A percentile compares a stretch with the other conserved stretches of the same genome.
Evolutionary conservation across 352 stramenopile genomes (phyloP).

Genomic region (Phytophthora gonapodyides): DNA sequence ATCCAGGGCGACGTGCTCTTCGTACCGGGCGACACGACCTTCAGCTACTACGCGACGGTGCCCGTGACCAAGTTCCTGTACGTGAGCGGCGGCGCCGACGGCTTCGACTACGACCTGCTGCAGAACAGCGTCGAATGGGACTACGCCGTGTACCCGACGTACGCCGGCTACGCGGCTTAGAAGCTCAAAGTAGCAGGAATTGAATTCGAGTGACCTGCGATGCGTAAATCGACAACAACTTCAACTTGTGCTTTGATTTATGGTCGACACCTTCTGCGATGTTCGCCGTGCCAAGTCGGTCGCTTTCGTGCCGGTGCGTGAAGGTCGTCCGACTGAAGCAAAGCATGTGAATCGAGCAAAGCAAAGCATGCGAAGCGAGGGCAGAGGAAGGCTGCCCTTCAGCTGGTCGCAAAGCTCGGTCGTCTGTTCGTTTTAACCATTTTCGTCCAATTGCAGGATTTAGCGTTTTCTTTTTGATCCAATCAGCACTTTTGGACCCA

Average conservation of each 20-base stretch:
- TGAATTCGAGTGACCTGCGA: no score
- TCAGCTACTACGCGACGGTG: slow-evolving; percentile 55
- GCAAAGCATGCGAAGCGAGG: no score
- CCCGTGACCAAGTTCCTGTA: slow-evolving; percentile 65
- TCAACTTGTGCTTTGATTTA: no score
- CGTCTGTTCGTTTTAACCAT: slow-evolving; percentile 3
- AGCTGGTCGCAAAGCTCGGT: slow-evolving; percentile 8
- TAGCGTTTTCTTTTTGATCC: neutral
- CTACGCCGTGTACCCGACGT: slow-evolving; percentile 50
- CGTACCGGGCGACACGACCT: slow-evolving; percentile 45
- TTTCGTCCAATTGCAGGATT: slow-evolving; percentile 9
- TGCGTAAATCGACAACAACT: no score
- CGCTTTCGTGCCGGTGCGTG: no score
- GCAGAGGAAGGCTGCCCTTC: neutral
- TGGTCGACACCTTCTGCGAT: no score
- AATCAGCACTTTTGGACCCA: slow-evolving; percentile 6
- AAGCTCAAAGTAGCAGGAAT: neutral
- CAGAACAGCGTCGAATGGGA: slow-evolving; percentile 50
- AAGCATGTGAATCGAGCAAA: no score
- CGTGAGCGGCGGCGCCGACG: slow-evolving; percentile 50
- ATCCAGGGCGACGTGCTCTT: slow-evolving; percentile 62
- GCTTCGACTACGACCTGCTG: slow-evolving; percentile 52
- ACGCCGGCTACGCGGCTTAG: slow-evolving; percentile 41
- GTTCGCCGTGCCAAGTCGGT: no score
- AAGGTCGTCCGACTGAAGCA: no score